phyloP scores from a whole-genome alignment of 768 basidiomycete genomes.

The Suillus clintonianus region DNA sequence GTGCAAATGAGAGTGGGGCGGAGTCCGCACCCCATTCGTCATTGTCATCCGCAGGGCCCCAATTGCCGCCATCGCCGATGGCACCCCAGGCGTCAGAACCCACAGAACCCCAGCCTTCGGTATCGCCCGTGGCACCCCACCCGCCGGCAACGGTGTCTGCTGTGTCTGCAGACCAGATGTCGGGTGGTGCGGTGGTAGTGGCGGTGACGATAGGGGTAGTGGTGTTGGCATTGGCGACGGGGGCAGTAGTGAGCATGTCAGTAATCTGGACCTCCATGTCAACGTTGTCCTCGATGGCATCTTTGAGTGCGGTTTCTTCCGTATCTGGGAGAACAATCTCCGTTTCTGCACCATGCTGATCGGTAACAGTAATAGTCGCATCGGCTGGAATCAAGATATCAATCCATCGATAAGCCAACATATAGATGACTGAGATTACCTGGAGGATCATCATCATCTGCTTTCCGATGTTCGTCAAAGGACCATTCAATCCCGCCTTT shows the following conservation, averaged over 20 bases:
- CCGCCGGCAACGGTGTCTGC: conserved; percentile 3
- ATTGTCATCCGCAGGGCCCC: conserved; percentile 15
- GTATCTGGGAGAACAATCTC: conserved; percentile 24
- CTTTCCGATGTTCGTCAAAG: conserved; percentile 4
- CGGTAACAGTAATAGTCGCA: conserved; percentile 16
- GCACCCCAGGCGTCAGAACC: conserved; percentile 11
- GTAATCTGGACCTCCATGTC: conserved; percentile 19
- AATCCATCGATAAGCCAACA: conserved; percentile 4
- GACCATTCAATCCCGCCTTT: conserved; percentile 43
- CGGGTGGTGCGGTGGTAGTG: background rate
- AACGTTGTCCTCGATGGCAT: conserved; percentile 28
- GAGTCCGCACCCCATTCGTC: conserved; percentile 11
- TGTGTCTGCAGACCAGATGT: background rate
- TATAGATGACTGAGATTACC: conserved; percentile 10
- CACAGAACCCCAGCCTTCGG: conserved; percentile 5
- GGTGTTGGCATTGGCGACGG: background rate
- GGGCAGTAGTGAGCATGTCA: background rate
- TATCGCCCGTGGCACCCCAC: conserved; percentile 14
- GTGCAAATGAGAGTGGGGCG: conserved; percentile 3
- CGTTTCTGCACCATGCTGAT: conserved; percentile 15
- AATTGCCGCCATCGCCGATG: conserved; percentile 1
- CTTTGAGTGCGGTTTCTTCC: conserved; percentile 25
- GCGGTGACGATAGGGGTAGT: background rate
- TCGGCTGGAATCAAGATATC: conserved; percentile 10
- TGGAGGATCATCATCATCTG: background rate